These are phyloP conservation scores for Allomyces macrogynus DNA, from an alignment of 192 early-diverging fungal species.

Conservation along the genomic window DNA sequence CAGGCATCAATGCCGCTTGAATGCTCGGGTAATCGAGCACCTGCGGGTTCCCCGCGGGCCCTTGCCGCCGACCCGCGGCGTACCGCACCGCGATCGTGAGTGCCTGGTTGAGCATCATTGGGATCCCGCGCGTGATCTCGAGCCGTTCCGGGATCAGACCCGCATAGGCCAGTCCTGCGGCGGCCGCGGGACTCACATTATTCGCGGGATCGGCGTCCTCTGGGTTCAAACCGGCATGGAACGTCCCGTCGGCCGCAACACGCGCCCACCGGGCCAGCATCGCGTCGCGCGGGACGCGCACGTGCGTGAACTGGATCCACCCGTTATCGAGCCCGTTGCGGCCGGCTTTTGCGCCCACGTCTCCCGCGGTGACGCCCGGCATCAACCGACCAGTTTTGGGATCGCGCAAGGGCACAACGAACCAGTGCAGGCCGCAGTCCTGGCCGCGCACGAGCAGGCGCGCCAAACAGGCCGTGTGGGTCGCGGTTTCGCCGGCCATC, in stretches of 20 bases:
- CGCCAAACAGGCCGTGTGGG: conserved; percentile 17
- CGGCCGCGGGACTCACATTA: neutral
- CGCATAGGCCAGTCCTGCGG: conserved; percentile 23
- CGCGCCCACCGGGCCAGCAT: conserved; percentile 37
- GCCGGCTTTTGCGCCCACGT: conserved; percentile 38
- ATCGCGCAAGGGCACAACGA: conserved; percentile 40
- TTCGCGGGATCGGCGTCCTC: conserved; percentile 4
- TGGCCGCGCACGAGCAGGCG: conserved; percentile 22
- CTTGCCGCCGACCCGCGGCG: conserved; percentile 38
- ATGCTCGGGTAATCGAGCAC: conserved; percentile 49
- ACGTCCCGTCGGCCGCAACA: conserved; percentile 29
- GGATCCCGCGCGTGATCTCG: conserved; percentile 17
- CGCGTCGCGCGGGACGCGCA: conserved; percentile 30
- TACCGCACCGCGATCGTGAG: conserved; percentile 37
- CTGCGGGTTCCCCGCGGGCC: conserved; percentile 28
- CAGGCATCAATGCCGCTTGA: conserved; percentile 33
- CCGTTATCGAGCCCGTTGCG: conserved; percentile 42
- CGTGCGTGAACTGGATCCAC: conserved; percentile 37
- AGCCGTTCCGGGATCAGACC: conserved; percentile 45
- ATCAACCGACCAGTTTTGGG: conserved; percentile 21
- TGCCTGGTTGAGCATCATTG: conserved; percentile 20
- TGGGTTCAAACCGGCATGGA: conserved; percentile 28
- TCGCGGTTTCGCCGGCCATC: conserved; percentile 39
- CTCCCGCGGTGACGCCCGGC: conserved; percentile 30
- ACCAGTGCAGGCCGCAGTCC: conserved; percentile 41